These are phyloP conservation scores for Vicia villosa DNA, from an alignment of 306 rosid genomes.

Conservation along the genomic window DNA sequence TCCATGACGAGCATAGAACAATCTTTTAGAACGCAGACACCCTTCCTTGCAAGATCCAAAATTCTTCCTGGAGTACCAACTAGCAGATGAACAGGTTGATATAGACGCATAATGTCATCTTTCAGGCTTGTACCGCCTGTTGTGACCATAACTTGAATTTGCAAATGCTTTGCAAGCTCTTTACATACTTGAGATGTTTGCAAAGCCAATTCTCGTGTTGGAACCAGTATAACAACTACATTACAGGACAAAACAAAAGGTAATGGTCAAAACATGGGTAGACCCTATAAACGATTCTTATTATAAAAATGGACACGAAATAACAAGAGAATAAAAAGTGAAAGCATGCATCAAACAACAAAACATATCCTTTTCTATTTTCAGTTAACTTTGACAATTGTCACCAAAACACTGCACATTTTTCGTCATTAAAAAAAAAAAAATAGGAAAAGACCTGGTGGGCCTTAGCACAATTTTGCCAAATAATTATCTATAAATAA, in stretches of 20 bases:
- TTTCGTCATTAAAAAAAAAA: neutral
- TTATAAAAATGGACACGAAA: slow-evolving; percentile 1
- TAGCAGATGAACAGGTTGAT: slow-evolving; percentile 97
- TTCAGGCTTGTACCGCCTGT: slow-evolving; percentile 98
- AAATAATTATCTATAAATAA: neutral
- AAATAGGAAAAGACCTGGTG: neutral
- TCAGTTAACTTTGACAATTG: neutral
- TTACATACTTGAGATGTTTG: slow-evolving; percentile 99
- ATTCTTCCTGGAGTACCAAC: slow-evolving; percentile 99
- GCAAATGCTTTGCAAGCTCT: slow-evolving; percentile 94
- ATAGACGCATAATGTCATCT: slow-evolving; percentile 97
- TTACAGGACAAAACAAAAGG: slow-evolving; percentile 18
- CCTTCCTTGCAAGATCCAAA: slow-evolving; percentile 93
- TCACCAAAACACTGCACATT: slow-evolving; percentile 6
- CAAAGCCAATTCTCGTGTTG: slow-evolving; percentile 95
- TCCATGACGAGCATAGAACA: slow-evolving; percentile 96
- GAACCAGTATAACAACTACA: slow-evolving; percentile 92
- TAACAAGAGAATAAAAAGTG: neutral
- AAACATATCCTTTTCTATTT: slow-evolving; percentile 20
- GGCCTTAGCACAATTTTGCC: neutral
- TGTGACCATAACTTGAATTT: slow-evolving; percentile 96
- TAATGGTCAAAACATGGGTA: slow-evolving; percentile 22
- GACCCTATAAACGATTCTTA: slow-evolving; percentile 13
- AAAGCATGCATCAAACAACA: slow-evolving; percentile 26
- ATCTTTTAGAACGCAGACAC: slow-evolving; percentile 79